Conservation (phyloP, 306 rosid species). For the Ceratonia siliqua region DNA sequence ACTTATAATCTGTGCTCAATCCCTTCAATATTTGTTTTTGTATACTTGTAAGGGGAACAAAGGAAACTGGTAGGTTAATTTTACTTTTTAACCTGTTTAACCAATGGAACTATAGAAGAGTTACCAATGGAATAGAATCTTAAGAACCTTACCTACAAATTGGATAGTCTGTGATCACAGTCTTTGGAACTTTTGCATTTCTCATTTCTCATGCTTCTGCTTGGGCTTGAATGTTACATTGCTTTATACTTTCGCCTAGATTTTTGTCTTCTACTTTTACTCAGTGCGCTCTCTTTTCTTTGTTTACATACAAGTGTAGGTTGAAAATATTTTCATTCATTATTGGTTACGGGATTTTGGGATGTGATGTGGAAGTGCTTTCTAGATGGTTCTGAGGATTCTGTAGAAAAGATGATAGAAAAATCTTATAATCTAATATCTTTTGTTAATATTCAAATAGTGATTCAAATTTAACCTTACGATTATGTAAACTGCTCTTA, state of each 20-base stretch:
- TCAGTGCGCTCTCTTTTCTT: constrained; percentile 5
- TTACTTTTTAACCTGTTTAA: not conserved
- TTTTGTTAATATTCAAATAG: not conserved
- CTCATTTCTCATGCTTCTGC: not conserved
- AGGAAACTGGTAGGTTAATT: not conserved
- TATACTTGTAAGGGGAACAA: not conserved
- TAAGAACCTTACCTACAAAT: not conserved
- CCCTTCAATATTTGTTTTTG: not conserved
- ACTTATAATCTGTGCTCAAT: not conserved
- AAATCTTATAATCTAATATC: not conserved
- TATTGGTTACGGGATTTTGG: constrained; percentile 9
- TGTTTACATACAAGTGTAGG: not conserved
- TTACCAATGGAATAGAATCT: not conserved
- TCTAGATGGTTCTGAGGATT: constrained; percentile 8
- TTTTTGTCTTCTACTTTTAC: not conserved
- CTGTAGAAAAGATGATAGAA: not conserved
- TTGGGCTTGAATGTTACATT: constrained; percentile 6
- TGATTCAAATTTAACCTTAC: not conserved
- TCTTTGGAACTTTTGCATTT: constrained; percentile 5
- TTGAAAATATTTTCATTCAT: constrained; percentile 1
- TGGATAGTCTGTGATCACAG: not conserved
- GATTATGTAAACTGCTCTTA: constrained; percentile 9
- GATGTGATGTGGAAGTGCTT: constrained; percentile 10
- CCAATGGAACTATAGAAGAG: no score
- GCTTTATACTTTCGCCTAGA: constrained; percentile 7